Evolutionary conservation across 1,139 yeast species (phyloP), one percentile per base, ranked within the genome.

Genomic region (Hyphopichia wangnamkhiaoensis): DNA sequence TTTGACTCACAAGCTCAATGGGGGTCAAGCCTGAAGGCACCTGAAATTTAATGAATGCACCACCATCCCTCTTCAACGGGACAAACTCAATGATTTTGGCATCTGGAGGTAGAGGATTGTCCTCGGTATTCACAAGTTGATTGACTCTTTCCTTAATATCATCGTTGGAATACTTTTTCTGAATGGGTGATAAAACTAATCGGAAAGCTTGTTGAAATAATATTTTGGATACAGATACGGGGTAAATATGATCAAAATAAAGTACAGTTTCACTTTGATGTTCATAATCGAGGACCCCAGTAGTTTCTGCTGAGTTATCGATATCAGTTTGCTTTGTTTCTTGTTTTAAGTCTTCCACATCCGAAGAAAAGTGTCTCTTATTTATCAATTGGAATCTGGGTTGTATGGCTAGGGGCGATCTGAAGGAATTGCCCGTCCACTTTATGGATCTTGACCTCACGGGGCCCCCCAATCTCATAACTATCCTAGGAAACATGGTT

Each of bases 41-140:
- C 33, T 67, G 64, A 52, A 84, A 85, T 48, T 84, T 84, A 25
- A 87, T 93, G 70, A 93, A 91, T 0, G 90, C 96, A 32, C 98
- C 98, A 38, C 97, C 96, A 55, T 93, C 98, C 47, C 95, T 66
- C 44, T 65, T 74, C 42, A 86, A 71, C 0, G 95, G 86, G 13
- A 89, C 82, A 26, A 87, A 70, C 31, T 66, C 74, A 4, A 58
- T 48, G 29, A 70, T 59, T 6, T 47, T 39, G 5, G 64, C 56
- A 2, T 51, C 60, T 4, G 44, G 48, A 1, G 75, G 74, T 18
- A 71, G 49, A 2, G 75, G 74, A 3, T 51, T 37, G 3, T 37
- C 37, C 1, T 45, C 46, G 8, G 55, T 45, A 27, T 44, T 26
- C 21, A 70, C 54, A 4, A 67, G 37, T 2, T 48, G 26, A 29